Evolutionary conservation across 768 basidiomycete species (phyloP).

Genomic region (Leccinellum albellum): DNA sequence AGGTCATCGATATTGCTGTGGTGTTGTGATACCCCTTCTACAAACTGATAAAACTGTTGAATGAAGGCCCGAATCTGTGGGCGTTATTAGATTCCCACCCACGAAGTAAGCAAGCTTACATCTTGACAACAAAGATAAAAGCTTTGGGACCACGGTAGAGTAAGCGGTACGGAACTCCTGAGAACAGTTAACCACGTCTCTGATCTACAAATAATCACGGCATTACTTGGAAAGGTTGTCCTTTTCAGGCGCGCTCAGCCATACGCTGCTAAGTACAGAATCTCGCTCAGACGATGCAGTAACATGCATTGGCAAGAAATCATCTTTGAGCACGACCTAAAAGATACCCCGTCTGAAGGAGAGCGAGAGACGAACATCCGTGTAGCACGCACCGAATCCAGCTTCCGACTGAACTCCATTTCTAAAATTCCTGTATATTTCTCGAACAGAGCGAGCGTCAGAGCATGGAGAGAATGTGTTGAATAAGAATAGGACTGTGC

Average conservation of each 20-base stretch:
- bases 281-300: slow-evolving; percentile 60
- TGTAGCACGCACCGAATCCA: slow-evolving; percentile 62
- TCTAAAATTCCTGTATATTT: slow-evolving; percentile 82
- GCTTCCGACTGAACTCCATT: slow-evolving; percentile 72
- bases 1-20: slow-evolving; percentile 90
- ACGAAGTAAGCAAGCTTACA: slow-evolving; percentile 35
- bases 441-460: slow-evolving; percentile 87
- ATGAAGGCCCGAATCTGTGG: slow-evolving; percentile 80
- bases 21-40: slow-evolving; percentile 91
- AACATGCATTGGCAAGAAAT: slow-evolving; percentile 83
- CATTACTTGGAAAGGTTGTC: slow-evolving; percentile 53
- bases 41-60: slow-evolving; percentile 93
- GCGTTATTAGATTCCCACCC: neutral
- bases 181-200: slow-evolving; percentile 1
- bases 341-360: neutral
- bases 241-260: slow-evolving; percentile 70
- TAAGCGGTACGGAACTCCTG: slow-evolving; percentile 63
- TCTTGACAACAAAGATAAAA: slow-evolving; percentile 94
- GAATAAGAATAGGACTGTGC: slow-evolving; percentile 81
- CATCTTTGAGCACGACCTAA: slow-evolving; percentile 83
- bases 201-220: neutral
- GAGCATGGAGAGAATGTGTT: slow-evolving; percentile 73
- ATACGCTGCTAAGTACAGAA: slow-evolving; percentile 74
- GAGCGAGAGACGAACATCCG: neutral
- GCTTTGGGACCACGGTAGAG: slow-evolving; percentile 91